Conservation (phyloP, 768 basidiomycete species). For the Suillus weaverae region DNA sequence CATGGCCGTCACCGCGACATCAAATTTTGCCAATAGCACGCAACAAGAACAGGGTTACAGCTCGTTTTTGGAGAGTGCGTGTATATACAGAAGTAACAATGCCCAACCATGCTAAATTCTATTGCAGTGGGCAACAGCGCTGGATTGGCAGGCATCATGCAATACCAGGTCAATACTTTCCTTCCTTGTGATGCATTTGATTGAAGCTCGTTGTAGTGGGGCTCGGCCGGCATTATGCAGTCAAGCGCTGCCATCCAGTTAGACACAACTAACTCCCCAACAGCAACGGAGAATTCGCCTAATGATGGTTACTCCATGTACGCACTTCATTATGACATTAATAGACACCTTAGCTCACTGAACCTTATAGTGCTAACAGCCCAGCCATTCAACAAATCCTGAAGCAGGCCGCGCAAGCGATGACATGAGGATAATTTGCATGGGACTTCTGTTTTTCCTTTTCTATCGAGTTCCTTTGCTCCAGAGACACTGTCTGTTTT, state of each 20-base stretch:
- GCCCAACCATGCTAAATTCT: not conserved
- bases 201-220: constrained; percentile 43
- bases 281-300: constrained; percentile 51
- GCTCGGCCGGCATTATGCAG: constrained; percentile 42
- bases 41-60: constrained; percentile 55
- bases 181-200: no score
- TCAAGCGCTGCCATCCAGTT: constrained; percentile 45
- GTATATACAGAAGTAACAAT: not conserved
- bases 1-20: constrained; percentile 27
- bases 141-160: constrained; percentile 31
- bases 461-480: not conserved
- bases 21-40: constrained; percentile 51
- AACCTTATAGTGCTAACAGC: not conserved
- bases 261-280: constrained; percentile 33
- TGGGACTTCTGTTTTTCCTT: not conserved
- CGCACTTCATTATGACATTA: constrained; percentile 3
- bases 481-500: not conserved
- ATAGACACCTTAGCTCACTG: not conserved
- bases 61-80: constrained; percentile 53
- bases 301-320: constrained; percentile 61
- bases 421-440: no score
- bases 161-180: constrained; percentile 25
- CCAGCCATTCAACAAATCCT: not conserved
- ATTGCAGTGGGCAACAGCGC: constrained; percentile 39
- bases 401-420: not conserved